Conservation (phyloP, 225 moss, liverwort and hornwort genomes). For the Straminergon stramineum region DNA sequence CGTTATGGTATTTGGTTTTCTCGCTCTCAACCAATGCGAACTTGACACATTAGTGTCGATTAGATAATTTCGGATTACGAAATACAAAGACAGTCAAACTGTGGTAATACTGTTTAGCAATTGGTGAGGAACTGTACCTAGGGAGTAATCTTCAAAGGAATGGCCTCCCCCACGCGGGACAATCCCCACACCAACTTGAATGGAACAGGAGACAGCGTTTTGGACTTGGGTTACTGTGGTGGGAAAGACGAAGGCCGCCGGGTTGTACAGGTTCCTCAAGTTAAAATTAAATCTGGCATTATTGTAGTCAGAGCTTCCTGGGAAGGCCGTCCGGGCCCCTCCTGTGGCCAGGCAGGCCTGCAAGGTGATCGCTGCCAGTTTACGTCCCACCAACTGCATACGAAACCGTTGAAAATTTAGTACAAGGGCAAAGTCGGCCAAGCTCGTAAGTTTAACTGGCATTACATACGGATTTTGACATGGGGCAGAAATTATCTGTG, state of each 20-base stretch:
- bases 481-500: not conserved
- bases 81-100: not conserved
- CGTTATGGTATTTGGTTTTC: not conserved
- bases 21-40: not conserved
- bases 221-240: conserved; percentile 58
- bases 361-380: conserved; percentile 22
- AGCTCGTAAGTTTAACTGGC: not conserved
- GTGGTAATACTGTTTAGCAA: not conserved
- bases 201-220: conserved; percentile 50
- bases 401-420: not conserved
- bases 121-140: conserved; percentile 15
- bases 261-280: conserved; percentile 31
- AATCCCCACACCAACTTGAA: conserved; percentile 42
- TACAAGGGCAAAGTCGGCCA: too few species aligned
- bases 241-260: conserved; percentile 68
- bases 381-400: conserved; percentile 7
- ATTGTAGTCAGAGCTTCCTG: conserved; percentile 40
- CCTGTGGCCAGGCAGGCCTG: conserved; percentile 23
- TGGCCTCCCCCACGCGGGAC: conserved; percentile 76
- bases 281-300: conserved; percentile 31
- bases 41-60: not conserved
- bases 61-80: not conserved
- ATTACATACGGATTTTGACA: not conserved
- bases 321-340: conserved; percentile 40
- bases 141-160: conserved; percentile 64